Evolutionary conservation across 345 rosid genomes (phyloP).

Genomic region (Odontarrhena argentea): DNA sequence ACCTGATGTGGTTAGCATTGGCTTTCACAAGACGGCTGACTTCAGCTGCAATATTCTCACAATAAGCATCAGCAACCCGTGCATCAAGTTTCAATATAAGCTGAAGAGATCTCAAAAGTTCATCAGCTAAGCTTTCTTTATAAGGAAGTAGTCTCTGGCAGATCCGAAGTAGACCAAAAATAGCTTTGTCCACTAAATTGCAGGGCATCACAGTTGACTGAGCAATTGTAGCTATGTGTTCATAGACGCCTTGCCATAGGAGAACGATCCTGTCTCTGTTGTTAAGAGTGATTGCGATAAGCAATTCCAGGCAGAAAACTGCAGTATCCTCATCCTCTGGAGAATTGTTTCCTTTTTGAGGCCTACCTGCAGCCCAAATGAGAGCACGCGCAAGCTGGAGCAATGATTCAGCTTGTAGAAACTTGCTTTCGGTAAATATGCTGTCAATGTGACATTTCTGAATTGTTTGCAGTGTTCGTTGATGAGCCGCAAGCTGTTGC

Average conservation of each 20-base stretch:
- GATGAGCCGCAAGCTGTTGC: slow-evolving; percentile 99
- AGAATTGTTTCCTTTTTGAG: slow-evolving; percentile 86
- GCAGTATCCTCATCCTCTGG: slow-evolving; percentile 99
- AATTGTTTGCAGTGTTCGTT: slow-evolving; percentile 89
- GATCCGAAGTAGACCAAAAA: slow-evolving; percentile 92
- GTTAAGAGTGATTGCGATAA: slow-evolving; percentile 94
- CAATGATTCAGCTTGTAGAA: slow-evolving; percentile 92
- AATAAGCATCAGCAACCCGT: slow-evolving; percentile 96
- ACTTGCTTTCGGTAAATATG: slow-evolving; percentile 95
- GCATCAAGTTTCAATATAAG: slow-evolving; percentile 98
- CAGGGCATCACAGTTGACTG: slow-evolving; percentile 96
- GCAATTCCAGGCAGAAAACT: slow-evolving; percentile 94
- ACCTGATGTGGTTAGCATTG: slow-evolving; percentile 89
- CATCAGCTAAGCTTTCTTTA: slow-evolving; percentile 97
- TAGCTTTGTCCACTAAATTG: slow-evolving; percentile 92
- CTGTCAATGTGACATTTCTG: slow-evolving; percentile 98
- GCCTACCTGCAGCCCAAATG: slow-evolving; percentile 96
- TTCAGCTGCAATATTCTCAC: slow-evolving; percentile 93
- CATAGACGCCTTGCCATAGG: slow-evolving; percentile 97
- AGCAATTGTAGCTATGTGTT: slow-evolving; percentile 93
- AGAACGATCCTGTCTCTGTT: slow-evolving; percentile 93
- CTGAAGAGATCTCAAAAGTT: slow-evolving; percentile 93
- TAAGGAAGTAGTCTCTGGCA: slow-evolving; percentile 98
- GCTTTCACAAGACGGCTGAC: slow-evolving; percentile 96
- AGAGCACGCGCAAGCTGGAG: slow-evolving; percentile 93